These are phyloP conservation scores for Patellaria atrata DNA, from an alignment of 495 filamentous ascomycete species.

Conservation along the genomic window DNA sequence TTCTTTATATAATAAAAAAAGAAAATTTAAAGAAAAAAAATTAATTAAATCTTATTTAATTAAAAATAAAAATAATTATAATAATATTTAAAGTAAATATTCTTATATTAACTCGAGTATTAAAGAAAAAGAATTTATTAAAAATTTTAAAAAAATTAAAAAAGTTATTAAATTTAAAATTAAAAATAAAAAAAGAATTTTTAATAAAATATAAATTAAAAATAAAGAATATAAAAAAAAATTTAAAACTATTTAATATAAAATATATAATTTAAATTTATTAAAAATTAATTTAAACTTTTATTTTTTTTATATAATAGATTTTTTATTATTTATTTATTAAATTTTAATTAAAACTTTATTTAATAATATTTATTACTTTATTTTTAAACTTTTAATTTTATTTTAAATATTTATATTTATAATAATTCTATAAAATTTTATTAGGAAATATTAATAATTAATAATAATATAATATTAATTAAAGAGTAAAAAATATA, in stretches of 20 bases:
- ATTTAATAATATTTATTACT: background rate
- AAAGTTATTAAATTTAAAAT: conserved; percentile 6
- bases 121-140: conserved; percentile 1
- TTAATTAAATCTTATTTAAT: background rate
- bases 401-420: conserved; percentile 4
- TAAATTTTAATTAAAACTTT: conserved; percentile 2
- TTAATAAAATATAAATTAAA: conserved; percentile 3
- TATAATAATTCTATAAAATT: conserved; percentile 6
- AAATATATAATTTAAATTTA: background rate
- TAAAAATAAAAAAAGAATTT: conserved; percentile 17
- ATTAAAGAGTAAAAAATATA: background rate
- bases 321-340: conserved; percentile 1
- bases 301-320: conserved; percentile 1
- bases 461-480: conserved; percentile 3
- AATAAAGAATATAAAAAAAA: conserved; percentile 5
- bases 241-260: background rate
- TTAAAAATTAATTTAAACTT: background rate
- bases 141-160: conserved; percentile 4
- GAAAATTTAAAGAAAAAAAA: background rate
- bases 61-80: no score
- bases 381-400: conserved; percentile 3
- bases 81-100: conserved; percentile 2
- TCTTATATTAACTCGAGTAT: background rate
- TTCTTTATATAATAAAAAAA: conserved; percentile 1
- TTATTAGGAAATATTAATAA: background rate